phyloP scores from a whole-genome alignment of 768 basidiomycete genomes.

The Gyrodon lividus region DNA sequence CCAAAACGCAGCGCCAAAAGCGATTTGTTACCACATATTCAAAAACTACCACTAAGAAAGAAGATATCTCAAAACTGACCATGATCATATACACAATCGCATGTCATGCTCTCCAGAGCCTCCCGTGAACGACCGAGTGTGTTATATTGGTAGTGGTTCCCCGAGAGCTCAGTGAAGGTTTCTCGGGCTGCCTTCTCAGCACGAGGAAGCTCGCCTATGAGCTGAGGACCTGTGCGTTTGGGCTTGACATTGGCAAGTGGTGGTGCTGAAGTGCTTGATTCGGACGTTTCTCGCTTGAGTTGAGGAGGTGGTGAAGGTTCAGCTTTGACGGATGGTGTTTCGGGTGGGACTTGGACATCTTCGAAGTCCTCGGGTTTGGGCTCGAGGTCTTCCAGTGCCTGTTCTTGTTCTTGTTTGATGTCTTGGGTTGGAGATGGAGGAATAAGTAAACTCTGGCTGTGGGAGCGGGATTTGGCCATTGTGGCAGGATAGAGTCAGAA shows the following conservation, averaged over 20 bases:
- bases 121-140: slow-evolving; percentile 86
- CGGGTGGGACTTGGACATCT: slow-evolving; percentile 26
- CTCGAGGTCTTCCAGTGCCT: slow-evolving; percentile 4
- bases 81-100: slow-evolving; percentile 85
- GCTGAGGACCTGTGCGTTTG: slow-evolving; percentile 50
- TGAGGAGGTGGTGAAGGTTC: slow-evolving; percentile 31
- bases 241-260: slow-evolving; percentile 29
- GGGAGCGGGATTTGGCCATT: slow-evolving; percentile 31
- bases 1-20: slow-evolving; percentile 9
- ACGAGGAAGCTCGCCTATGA: slow-evolving; percentile 78
- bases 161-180: slow-evolving; percentile 70
- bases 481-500: slow-evolving; percentile 14
- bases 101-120: slow-evolving; percentile 89
- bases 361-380: slow-evolving; percentile 22
- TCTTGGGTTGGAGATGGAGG: slow-evolving; percentile 8
- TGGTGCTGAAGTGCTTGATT: slow-evolving; percentile 36
- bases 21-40: slow-evolving; percentile 31
- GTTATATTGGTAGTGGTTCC: slow-evolving; percentile 86
- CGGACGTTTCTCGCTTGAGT: slow-evolving; percentile 34
- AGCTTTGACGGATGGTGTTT: slow-evolving; percentile 28
- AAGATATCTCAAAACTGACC: slow-evolving; percentile 53
- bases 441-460: slow-evolving; percentile 29
- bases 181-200: slow-evolving; percentile 71
- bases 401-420: slow-evolving; percentile 14
- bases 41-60: slow-evolving; percentile 21